Conservation (phyloP, 768 basidiomycete genomes). For the Suillus discolor region DNA sequence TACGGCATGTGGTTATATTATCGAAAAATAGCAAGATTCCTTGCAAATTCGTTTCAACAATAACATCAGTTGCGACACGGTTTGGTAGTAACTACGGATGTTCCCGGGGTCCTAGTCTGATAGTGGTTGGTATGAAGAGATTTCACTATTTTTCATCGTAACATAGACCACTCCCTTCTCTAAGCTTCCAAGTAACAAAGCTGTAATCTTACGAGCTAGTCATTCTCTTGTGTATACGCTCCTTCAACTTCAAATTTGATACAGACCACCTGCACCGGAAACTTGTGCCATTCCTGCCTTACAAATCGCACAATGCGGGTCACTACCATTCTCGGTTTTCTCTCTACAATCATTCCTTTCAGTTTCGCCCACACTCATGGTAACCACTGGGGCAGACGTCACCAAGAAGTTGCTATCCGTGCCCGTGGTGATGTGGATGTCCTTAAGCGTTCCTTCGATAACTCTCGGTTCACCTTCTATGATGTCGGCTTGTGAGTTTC, state of each 20-base stretch:
- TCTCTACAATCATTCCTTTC: constrained; percentile 39
- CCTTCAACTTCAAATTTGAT: constrained; percentile 15
- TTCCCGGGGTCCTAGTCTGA: constrained; percentile 5
- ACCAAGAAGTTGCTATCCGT: constrained; percentile 53
- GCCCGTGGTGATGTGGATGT: constrained; percentile 43
- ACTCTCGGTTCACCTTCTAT: constrained; percentile 57
- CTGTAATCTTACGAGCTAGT: constrained; percentile 19
- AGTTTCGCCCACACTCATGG: constrained; percentile 30
- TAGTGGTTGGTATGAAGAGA: constrained; percentile 3
- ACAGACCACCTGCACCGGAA: constrained; percentile 5
- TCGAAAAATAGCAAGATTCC: too few species aligned
- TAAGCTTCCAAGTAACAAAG: constrained; percentile 10
- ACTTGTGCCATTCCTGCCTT: background rate
- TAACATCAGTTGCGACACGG: background rate
- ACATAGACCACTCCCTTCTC: constrained; percentile 1
- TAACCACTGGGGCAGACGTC: constrained; percentile 37
- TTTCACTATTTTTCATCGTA: background rate
- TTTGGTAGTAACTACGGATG: constrained; percentile 12
- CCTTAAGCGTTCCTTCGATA: constrained; percentile 38
- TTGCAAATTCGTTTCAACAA: too few species aligned
- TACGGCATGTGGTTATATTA: too few species aligned
- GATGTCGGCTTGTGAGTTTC: constrained; percentile 50
- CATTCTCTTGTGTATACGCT: constrained; percentile 23
- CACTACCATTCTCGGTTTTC: constrained; percentile 35
- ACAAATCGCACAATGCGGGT: constrained; percentile 15